Conservation (phyloP, 2,329 filamentous ascomycete species). For the Xylaria sp. region DNA sequence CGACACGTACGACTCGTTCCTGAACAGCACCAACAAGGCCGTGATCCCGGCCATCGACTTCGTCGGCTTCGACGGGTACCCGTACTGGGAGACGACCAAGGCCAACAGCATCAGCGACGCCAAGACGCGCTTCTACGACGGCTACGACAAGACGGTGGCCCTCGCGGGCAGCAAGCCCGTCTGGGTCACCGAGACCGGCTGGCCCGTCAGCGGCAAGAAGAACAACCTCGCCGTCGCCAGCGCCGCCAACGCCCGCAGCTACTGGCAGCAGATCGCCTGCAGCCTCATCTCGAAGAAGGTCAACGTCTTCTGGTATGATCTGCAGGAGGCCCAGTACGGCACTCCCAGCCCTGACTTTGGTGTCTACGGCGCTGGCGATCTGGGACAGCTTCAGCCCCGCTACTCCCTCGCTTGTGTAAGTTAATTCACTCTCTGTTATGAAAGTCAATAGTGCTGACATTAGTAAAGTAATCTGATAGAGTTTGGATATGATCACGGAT, state of each 20-base stretch:
- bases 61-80: constrained; percentile 64
- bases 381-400: constrained; percentile 43
- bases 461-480: constrained; percentile 9
- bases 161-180: constrained; percentile 68
- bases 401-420: constrained; percentile 50
- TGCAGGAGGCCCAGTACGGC: constrained; percentile 53
- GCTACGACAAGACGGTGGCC: constrained; percentile 51
- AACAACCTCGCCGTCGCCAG: constrained; percentile 59
- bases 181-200: constrained; percentile 73
- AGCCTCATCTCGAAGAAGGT: constrained; percentile 44
- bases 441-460: neutral
- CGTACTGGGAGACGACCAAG: constrained; percentile 61
- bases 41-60: constrained; percentile 65
- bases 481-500: constrained; percentile 27
- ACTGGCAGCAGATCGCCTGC: constrained; percentile 52
- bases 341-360: constrained; percentile 51
- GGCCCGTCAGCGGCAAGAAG: constrained; percentile 62
- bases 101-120: constrained; percentile 58
- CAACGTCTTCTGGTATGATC: constrained; percentile 54
- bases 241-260: constrained; percentile 57
- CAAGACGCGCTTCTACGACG: constrained; percentile 56
- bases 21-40: constrained; percentile 59
- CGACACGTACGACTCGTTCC: constrained; percentile 66
- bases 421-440: neutral
- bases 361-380: constrained; percentile 51